phyloP scores from a whole-genome alignment of 306 rosid species.

The Dryas octopetala region DNA sequence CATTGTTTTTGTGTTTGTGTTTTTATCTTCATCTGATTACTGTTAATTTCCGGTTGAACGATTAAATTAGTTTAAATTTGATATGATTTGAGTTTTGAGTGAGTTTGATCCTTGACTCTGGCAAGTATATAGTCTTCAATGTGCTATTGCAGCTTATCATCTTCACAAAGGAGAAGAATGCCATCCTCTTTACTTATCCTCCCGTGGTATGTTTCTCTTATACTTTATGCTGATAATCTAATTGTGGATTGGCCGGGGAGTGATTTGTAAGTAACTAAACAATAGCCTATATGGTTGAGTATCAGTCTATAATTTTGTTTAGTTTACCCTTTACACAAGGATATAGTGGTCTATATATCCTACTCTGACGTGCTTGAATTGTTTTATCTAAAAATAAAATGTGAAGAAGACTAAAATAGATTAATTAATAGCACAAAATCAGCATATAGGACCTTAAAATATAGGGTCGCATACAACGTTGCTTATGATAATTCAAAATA shows the following conservation, averaged over 20 bases:
- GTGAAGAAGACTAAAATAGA: too few species aligned
- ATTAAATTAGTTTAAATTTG: not conserved
- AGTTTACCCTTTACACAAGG: too few species aligned
- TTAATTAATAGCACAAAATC: too few species aligned
- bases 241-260: not conserved
- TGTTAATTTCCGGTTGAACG: not conserved
- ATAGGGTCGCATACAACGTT: not conserved
- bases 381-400: too few species aligned
- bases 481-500: conserved; percentile 24
- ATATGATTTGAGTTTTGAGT: not conserved
- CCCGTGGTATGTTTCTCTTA: conserved; percentile 53
- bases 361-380: too few species aligned
- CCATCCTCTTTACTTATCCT: conserved; percentile 86
- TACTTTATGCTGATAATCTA: not conserved
- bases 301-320: too few species aligned
- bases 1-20: not conserved
- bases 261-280: not conserved
- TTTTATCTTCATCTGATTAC: not conserved
- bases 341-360: too few species aligned
- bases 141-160: conserved; percentile 80
- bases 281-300: too few species aligned
- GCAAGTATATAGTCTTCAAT: conserved; percentile 79
- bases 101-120: conserved; percentile 56
- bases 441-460: too few species aligned
- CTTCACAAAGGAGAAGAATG: conserved; percentile 85